phyloP scores from a whole-genome alignment of 257 asterid genomes.

The Ehretia macrophylla region DNA sequence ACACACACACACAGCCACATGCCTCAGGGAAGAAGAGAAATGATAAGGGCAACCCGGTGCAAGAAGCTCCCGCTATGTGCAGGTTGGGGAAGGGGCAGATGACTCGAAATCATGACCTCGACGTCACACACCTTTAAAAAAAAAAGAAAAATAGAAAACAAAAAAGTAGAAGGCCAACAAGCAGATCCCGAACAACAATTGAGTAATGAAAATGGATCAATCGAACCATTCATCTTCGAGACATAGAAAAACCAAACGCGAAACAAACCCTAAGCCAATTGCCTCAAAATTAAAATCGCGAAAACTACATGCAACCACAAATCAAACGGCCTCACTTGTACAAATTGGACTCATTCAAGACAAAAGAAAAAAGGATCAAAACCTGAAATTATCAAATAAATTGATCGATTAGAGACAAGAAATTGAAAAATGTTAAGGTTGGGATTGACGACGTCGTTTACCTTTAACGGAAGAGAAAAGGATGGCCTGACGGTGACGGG shows the following conservation, averaged over 20 bases:
- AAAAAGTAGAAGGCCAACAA: neutral
- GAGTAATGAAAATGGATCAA: no score
- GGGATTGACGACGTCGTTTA: neutral
- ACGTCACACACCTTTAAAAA: neutral
- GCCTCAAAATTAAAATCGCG: no score
- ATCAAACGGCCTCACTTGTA: neutral
- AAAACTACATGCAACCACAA: neutral
- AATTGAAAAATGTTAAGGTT: neutral
- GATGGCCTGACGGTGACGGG: neutral
- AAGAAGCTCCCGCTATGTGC: no score
- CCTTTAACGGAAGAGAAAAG: neutral
- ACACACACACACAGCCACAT: no score
- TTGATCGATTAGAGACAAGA: neutral
- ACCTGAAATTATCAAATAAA: neutral
- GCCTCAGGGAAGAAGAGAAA: no score
- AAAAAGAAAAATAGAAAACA: no score
- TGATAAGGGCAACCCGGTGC: no score
- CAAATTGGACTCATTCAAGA: no score
- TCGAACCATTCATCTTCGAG: no score
- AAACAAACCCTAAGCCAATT: neutral
- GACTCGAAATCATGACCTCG: neutral
- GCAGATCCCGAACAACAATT: neutral
- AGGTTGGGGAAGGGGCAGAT: no score
- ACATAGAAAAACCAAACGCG: neutral
- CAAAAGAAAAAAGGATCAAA: neutral